phyloP scores from a whole-genome alignment of 768 basidiomycete species.

The Lanmaoa pseudosensibilis region DNA sequence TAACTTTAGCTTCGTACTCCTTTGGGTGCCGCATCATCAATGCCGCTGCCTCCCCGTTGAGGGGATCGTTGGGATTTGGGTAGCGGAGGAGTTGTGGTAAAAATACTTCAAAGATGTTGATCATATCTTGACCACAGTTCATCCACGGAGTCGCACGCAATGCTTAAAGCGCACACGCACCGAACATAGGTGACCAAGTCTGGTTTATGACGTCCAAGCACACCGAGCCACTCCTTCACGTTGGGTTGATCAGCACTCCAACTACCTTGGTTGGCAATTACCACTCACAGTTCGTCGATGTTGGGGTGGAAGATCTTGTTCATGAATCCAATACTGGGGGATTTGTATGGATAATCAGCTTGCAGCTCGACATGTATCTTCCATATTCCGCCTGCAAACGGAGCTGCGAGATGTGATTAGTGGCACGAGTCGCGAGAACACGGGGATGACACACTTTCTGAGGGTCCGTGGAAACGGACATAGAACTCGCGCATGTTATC shows the following conservation, averaged over 20 bases:
- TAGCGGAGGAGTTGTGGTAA: constrained; percentile 95
- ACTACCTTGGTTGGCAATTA: constrained; percentile 3
- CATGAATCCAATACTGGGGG: constrained; percentile 99
- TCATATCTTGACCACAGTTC: constrained; percentile 70
- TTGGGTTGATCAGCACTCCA: constrained; percentile 8
- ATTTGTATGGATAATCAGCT: constrained; percentile 98
- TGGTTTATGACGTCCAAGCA: constrained; percentile 99
- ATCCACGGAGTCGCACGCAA: constrained; percentile 1
- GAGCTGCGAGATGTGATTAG: constrained; percentile 53
- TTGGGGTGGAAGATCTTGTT: constrained; percentile 99
- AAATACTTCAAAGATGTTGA: constrained; percentile 99
- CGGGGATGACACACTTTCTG: constrained; percentile 73
- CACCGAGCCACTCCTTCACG: constrained; percentile 86
- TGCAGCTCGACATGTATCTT: constrained; percentile 99
- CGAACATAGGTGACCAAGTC: constrained; percentile 99
- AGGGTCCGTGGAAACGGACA: constrained; percentile 91
- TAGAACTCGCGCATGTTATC: constrained; percentile 99
- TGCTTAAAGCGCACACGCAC: constrained; percentile 46
- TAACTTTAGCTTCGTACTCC: constrained; percentile 92
- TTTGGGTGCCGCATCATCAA: constrained; percentile 97
- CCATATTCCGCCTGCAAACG: constrained; percentile 97
- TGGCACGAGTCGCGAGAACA: constrained; percentile 1
- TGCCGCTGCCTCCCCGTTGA: constrained; percentile 97
- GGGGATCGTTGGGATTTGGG: constrained; percentile 96
- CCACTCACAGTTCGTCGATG: constrained; percentile 92